A percentile compares a stretch with the other conserved stretches of the same genome.
Evolutionary conservation across 1,139 yeast species (phyloP).

Genomic region (Suhomyces coccinellae): DNA sequence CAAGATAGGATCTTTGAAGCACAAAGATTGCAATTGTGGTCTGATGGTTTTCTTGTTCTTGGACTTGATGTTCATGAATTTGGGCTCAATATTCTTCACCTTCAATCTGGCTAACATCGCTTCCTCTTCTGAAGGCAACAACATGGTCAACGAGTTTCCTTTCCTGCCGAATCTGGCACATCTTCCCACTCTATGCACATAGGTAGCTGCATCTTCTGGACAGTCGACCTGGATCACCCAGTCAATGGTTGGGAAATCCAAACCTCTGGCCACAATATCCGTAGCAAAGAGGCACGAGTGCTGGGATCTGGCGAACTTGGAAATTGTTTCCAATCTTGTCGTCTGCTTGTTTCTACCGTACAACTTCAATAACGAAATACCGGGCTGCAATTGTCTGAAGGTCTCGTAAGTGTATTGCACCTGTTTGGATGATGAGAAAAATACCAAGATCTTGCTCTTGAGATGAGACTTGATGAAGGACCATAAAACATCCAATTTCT

Average conservation of each 20-base stretch:
- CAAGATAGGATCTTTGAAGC: slow-evolving; percentile 88
- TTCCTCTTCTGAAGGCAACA: slow-evolving; percentile 81
- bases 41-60: slow-evolving; percentile 77
- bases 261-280: slow-evolving; percentile 95
- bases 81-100: slow-evolving; percentile 65
- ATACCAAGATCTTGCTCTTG: slow-evolving; percentile 81
- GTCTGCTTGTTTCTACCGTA: slow-evolving; percentile 97
- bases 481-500: slow-evolving; percentile 83
- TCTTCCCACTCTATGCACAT: slow-evolving; percentile 95
- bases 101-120: slow-evolving; percentile 69
- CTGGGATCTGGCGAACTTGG: slow-evolving; percentile 81
- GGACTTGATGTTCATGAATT: slow-evolving; percentile 71
- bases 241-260: slow-evolving; percentile 95
- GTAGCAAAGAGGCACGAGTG: slow-evolving; percentile 92
- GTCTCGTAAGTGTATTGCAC: slow-evolving; percentile 93
- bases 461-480: slow-evolving; percentile 88
- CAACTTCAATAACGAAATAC: slow-evolving; percentile 85
- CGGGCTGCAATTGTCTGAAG: slow-evolving; percentile 91
- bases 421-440: slow-evolving; percentile 89
- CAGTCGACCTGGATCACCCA: slow-evolving; percentile 97
- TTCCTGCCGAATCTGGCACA: slow-evolving; percentile 90
- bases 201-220: slow-evolving; percentile 94
- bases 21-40: slow-evolving; percentile 82
- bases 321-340: slow-evolving; percentile 85
- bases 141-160: slow-evolving; percentile 82